Conservation (phyloP, 768 basidiomycete species). For the Tulasnella sp. region DNA sequence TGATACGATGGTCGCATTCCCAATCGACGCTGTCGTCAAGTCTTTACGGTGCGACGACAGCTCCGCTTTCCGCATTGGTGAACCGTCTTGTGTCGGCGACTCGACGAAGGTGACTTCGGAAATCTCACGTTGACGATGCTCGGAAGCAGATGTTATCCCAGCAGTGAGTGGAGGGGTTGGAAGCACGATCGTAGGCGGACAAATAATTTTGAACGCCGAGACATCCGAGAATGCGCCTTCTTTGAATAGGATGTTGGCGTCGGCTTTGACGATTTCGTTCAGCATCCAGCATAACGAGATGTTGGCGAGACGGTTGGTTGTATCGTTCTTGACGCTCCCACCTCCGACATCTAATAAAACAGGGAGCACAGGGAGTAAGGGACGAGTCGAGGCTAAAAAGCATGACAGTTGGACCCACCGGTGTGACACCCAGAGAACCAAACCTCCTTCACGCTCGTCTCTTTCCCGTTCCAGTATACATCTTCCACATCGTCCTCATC, state of each 20-base stretch:
- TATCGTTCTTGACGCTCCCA: conserved; percentile 56
- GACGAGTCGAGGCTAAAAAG: neutral
- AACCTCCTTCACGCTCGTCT: conserved; percentile 73
- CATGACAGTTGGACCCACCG: conserved; percentile 52
- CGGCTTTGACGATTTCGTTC: conserved; percentile 57
- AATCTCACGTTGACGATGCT: neutral
- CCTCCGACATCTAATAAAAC: conserved; percentile 72
- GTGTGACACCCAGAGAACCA: conserved; percentile 79
- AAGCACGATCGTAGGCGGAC: neutral
- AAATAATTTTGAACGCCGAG: neutral
- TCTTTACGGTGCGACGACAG: neutral
- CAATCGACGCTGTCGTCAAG: neutral
- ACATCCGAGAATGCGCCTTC: conserved; percentile 6
- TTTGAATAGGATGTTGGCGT: conserved; percentile 61
- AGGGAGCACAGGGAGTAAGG: neutral
- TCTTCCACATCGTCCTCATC: neutral
- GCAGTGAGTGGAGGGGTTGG: neutral
- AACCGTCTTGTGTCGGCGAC: neutral
- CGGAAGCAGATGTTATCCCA: neutral
- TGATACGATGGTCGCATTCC: neutral
- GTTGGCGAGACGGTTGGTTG: conserved; percentile 56
- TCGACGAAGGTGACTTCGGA: neutral
- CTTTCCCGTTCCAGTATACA: conserved; percentile 11
- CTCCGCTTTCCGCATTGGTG: neutral
- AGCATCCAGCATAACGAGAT: conserved; percentile 79